Conservation (phyloP, 2,329 filamentous ascomycete species). For the Eutypella sp. region DNA sequence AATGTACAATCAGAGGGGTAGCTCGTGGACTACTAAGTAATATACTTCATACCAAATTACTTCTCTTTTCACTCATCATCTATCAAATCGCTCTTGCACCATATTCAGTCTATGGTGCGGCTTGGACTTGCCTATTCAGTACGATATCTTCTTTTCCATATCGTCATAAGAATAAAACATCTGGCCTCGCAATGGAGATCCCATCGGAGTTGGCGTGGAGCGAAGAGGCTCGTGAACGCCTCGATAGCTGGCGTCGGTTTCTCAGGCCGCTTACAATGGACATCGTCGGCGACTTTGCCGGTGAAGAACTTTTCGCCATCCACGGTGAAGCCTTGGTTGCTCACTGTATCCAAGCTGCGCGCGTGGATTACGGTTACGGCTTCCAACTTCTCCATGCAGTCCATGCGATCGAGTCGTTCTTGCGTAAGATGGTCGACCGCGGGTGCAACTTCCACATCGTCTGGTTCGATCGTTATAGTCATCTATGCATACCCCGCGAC, state of each 20-base stretch:
- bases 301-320: conserved; percentile 66
- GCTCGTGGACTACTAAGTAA: no score
- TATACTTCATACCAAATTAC: no score
- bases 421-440: conserved; percentile 53
- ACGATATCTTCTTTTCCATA: no score
- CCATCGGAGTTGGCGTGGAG: neutral
- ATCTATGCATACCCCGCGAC: conserved; percentile 49
- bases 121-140: no score
- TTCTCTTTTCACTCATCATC: no score
- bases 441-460: conserved; percentile 67
- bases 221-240: neutral
- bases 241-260: conserved; percentile 10
- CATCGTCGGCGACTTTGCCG: conserved; percentile 71
- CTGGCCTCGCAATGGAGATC: neutral
- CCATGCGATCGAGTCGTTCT: conserved; percentile 62
- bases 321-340: conserved; percentile 69
- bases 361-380: conserved; percentile 60
- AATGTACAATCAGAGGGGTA: no score
- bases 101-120: no score
- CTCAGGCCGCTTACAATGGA: conserved; percentile 43
- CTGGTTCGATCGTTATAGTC: conserved; percentile 58
- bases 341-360: conserved; percentile 55
- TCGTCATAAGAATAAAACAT: no score
- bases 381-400: conserved; percentile 69
- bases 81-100: no score